phyloP scores from a whole-genome alignment of 2,329 filamentous ascomycete species.

The Eurotiales sp. region DNA sequence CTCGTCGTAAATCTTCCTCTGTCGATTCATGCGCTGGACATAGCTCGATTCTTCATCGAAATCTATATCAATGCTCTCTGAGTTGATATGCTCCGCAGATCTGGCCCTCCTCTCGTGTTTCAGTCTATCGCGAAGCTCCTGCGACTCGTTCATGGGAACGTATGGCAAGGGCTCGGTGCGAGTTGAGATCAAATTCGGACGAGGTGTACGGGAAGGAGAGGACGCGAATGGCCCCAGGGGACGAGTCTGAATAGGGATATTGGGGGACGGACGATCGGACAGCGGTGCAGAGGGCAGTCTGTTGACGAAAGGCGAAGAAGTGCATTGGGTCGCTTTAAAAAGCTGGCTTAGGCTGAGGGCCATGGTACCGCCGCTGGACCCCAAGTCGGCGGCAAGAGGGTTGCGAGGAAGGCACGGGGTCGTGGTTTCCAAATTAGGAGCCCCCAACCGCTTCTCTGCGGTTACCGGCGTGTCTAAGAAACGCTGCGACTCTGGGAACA shows the following conservation, averaged over 20 bases:
- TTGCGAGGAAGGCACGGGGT: conserved; percentile 43
- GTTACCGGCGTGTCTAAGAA: conserved; percentile 41
- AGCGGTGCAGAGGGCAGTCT: conserved; percentile 32
- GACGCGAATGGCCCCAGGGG: conserved; percentile 32
- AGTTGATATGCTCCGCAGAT: conserved; percentile 32
- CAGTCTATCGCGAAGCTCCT: conserved; percentile 36
- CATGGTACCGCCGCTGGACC: conserved; percentile 39
- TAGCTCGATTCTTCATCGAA: conserved; percentile 43
- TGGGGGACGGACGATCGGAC: conserved; percentile 49
- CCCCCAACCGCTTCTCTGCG: conserved; percentile 29
- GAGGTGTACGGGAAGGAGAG: conserved; percentile 34
- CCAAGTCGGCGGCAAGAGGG: conserved; percentile 36
- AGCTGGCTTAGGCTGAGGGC: conserved; percentile 48
- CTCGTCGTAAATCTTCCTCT: conserved; percentile 32
- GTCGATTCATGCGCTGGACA: conserved; percentile 30
- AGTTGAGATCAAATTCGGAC: conserved; percentile 31
- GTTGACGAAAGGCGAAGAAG: conserved; percentile 43
- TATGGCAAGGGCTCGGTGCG: conserved; percentile 43
- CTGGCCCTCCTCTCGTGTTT: conserved; percentile 29
- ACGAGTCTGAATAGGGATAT: conserved; percentile 40
- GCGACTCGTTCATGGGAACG: conserved; percentile 45
- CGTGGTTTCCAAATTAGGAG: conserved; percentile 23
- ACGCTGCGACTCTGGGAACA: conserved; percentile 47
- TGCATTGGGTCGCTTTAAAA: conserved; percentile 47
- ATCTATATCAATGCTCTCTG: conserved; percentile 38